Base-by-base conservation (phyloP, 1,284 basidiomycete species). In the Trichosporon ovoides region DNA sequence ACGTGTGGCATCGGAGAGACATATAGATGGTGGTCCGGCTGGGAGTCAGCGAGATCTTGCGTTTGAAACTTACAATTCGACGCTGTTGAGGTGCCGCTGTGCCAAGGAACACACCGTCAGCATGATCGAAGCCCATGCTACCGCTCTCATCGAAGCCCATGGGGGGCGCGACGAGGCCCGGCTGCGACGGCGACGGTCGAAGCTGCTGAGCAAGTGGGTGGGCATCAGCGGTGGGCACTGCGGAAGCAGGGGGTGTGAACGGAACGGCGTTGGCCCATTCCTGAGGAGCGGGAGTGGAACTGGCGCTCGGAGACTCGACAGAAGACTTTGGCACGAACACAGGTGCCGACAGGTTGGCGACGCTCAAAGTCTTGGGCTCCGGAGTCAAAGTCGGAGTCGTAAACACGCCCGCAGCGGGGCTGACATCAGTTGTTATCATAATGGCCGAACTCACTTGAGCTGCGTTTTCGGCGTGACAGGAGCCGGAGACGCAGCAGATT, bases 21-120 rank as follows among this genome's bases (percentile, higher is more conserved):
- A 78, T 97, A 98, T 31, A 97, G 83, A 68, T 97, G 91, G 72
- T 98, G 92, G 71, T 96, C 86, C 51, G 96, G 83, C 87, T 92
- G 69, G 24, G 18, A 63, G 62, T 38, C 7, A 35, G 14, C 34
- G 52, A 34, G 19, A 18, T 54, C 59, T 2, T 9, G 9, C 3
- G 0, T 35, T 7, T 10, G 38, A 33, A 48, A 77, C 86, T 70
- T 72, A 89, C 88, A 19, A 87, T 85, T 69, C 89, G 87, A 7
- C 82, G 83, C 53, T 84, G 74, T 68, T 83, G 79, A 43, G 82
- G 78, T 33, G 55, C 46, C 18, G 38, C 53, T 9, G 49, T 46
- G 18, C 80, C 66, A 56, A 81, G 79, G 66, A 84, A 89, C 74
- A 81, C 65, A 46, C 56, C 61, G 28, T 67, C 64, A 4, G 64